Evolutionary conservation across 257 asterid species (phyloP).

Genomic region (Cordia subcordata): DNA sequence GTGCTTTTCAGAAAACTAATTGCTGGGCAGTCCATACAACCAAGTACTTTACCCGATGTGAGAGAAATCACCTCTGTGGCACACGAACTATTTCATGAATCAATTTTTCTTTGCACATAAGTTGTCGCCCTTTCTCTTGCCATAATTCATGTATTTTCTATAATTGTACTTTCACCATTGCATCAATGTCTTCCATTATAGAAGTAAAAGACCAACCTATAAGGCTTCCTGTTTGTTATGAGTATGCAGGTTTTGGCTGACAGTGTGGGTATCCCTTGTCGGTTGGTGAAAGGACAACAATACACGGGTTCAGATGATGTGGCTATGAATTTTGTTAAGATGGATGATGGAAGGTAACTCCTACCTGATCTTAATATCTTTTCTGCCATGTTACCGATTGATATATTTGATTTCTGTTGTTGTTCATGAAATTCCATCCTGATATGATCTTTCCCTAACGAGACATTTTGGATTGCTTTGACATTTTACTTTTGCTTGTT

Average conservation of each 20-base stretch:
- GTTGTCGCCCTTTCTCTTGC: not conserved
- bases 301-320: slow-evolving; percentile 89
- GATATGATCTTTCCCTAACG: not conserved
- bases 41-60: no score
- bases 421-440: not conserved
- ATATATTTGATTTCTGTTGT: not conserved
- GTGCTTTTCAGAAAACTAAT: no score
- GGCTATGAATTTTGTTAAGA: slow-evolving; percentile 80
- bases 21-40: no score
- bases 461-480: slow-evolving; percentile 11
- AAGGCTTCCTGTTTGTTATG: slow-evolving; percentile 19
- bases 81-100: no score
- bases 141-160: not conserved
- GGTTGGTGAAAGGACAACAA: slow-evolving; percentile 82
- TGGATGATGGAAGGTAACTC: slow-evolving; percentile 68
- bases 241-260: slow-evolving; percentile 88
- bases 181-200: not conserved
- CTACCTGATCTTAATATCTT: slow-evolving; percentile 7
- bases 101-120: not conserved
- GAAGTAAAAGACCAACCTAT: not conserved
- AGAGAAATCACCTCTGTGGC: no score
- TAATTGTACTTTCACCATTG: not conserved
- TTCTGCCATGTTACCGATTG: not conserved
- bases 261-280: slow-evolving; percentile 74
- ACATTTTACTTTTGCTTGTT: slow-evolving; percentile 8